phyloP scores from a whole-genome alignment of 1,284 basidiomycete genomes.

The Ganoderma boninense region DNA sequence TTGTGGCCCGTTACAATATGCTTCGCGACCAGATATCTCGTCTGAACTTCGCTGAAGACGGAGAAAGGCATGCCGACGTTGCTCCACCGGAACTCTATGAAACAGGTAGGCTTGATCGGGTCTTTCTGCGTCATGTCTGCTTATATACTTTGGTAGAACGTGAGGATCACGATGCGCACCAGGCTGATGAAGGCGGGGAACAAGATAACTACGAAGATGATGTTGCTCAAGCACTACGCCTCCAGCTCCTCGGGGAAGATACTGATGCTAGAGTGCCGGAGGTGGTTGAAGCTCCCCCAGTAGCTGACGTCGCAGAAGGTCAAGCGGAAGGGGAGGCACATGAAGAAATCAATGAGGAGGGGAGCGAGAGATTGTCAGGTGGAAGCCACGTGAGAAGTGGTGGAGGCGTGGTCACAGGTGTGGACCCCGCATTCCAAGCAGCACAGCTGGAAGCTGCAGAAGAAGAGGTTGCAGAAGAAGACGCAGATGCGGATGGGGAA shows the following conservation, averaged over 20 bases:
- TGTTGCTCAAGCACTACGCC: background rate
- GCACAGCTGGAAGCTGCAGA: background rate
- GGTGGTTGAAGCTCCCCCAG: too few species aligned
- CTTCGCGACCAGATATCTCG: constrained; percentile 67
- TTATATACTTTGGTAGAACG: background rate
- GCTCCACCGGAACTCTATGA: constrained; percentile 1
- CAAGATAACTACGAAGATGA: background rate
- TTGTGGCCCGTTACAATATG: constrained; percentile 70
- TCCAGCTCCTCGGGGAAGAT: background rate
- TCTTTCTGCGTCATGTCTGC: background rate
- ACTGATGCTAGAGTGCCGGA: background rate
- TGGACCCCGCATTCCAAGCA: background rate
- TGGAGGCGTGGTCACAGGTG: background rate
- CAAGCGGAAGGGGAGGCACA: background rate
- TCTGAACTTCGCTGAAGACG: constrained; percentile 46
- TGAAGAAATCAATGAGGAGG: background rate
- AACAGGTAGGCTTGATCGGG: constrained; percentile 9
- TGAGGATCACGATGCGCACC: background rate
- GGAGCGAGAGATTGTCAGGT: too few species aligned
- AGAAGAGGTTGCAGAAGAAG: background rate
- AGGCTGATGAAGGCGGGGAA: background rate
- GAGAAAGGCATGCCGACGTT: constrained; percentile 27
- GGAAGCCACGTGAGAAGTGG: background rate
- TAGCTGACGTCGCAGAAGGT: background rate
- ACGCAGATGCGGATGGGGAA: constrained; percentile 5